These are phyloP conservation scores for Gynostemma pentaphyllum DNA, from an alignment of 306 rosid genomes.

Conservation along the genomic window DNA sequence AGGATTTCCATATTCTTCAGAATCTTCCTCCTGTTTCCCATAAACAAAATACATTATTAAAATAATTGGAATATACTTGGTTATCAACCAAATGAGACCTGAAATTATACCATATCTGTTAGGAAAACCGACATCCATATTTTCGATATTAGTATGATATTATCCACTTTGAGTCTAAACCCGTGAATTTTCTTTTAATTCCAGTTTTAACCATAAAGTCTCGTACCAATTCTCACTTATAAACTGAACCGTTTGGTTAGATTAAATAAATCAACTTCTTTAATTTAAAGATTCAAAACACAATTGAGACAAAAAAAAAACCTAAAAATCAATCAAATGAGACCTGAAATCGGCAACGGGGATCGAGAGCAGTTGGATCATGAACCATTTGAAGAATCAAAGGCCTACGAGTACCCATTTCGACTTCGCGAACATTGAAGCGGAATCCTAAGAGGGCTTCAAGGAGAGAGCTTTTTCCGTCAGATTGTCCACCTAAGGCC, in stretches of 20 bases:
- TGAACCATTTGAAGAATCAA: slow-evolving; percentile 90
- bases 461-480: slow-evolving; percentile 83
- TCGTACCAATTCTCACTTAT: no score
- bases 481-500: slow-evolving; percentile 81
- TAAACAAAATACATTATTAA: not conserved
- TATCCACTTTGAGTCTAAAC: no score
- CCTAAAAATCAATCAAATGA: not conserved
- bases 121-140: no score
- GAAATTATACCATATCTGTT: no score
- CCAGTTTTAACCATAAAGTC: no score
- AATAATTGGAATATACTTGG: not conserved
- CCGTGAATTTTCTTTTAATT: no score
- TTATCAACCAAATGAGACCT: no score
- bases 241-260: no score
- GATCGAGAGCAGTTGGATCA: slow-evolving; percentile 77
- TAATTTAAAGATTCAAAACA: not conserved
- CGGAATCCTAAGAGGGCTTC: slow-evolving; percentile 89
- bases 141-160: no score
- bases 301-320: not conserved
- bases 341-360: slow-evolving; percentile 90
- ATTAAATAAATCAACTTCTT: no score
- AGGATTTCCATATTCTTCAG: slow-evolving; percentile 84
- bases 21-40: slow-evolving; percentile 75
- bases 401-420: slow-evolving; percentile 95
- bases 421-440: slow-evolving; percentile 91